Base-by-base conservation (phyloP, 2,329 filamentous ascomycete genomes). In the Mycosphaerella sp. region DNA sequence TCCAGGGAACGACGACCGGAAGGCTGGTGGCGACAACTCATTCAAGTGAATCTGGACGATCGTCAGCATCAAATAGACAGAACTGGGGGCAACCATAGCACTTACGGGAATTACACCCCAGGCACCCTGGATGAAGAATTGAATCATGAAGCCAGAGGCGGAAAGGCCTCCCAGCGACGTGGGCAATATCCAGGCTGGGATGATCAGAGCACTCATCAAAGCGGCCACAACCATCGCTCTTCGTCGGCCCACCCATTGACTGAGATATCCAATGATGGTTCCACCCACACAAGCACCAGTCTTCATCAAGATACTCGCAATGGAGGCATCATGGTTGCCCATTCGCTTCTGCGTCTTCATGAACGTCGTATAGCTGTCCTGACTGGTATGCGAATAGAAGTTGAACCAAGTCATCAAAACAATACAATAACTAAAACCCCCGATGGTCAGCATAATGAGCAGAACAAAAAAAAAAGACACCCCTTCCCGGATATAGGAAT, bases 231-330 rank as follows among this genome's bases (percentile, higher is more conserved):
- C 76, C 64, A 87, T 87, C 47, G 80, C 78, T 35, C 83, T 77
- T 21, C 87, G 81, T 30, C 87, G 84, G 12, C 87, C 87, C 42
- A 89, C 70, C 64, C 83, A 88, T 64, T 91, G 86, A 6, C 83
- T 87, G 6, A 82, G 61, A 66, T 89, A 90, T 17, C 87, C 87
- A 53, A 87, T 78, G 54, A 85, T 79, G 37, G 81, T 84, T 21
- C 85, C 85, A 30, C 85, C 86, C 1, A 88, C 79, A 59, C 84
- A 86, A 39, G 86, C 85, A 21, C 87, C 86, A 1, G 79, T 81
- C 71, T 89, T 89, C 82, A 88, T 89, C 52, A 90, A 69, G 59
- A 90, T 89, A n/a, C 80, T 85, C 13, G 85, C 85, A n/a, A 85
- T 80, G 6, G 79, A 85, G 4, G 86, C 84, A 0, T 75, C 76